Percentiles rank a stretch among this genome's conserved stretches.
Evolutionary conservation across 1,284 basidiomycete species (phyloP).

Genomic region (Sporisorium iseilematis-ciliati): DNA sequence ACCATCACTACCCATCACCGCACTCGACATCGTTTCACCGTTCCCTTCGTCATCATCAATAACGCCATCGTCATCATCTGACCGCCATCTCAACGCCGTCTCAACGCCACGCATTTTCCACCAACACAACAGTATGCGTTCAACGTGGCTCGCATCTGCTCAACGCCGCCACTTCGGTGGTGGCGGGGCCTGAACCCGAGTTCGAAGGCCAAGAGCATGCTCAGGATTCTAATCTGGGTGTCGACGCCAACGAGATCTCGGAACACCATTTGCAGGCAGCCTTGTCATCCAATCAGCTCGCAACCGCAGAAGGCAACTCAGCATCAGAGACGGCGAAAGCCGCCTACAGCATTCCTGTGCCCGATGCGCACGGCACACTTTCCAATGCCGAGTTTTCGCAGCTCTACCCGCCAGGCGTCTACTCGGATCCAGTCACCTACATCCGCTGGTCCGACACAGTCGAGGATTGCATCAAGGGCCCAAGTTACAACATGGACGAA

Average conservation of each 20-base stretch:
- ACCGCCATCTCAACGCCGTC: background rate
- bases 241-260: slow-evolving; percentile 63
- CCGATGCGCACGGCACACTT: slow-evolving; percentile 61
- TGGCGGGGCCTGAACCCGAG: slow-evolving; percentile 59
- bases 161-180: slow-evolving; percentile 60
- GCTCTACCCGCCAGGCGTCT: slow-evolving; percentile 64
- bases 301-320: slow-evolving; percentile 44
- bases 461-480: slow-evolving; percentile 80
- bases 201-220: slow-evolving; percentile 63
- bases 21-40: background rate
- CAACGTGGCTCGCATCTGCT: slow-evolving; percentile 60
- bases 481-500: slow-evolving; percentile 94
- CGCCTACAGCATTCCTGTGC: slow-evolving; percentile 69
- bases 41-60: background rate
- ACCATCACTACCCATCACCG: background rate
- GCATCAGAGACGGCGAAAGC: slow-evolving; percentile 43
- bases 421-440: slow-evolving; percentile 75
- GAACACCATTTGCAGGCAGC: slow-evolving; percentile 69
- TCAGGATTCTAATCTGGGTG: slow-evolving; percentile 64
- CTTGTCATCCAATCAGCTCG: slow-evolving; percentile 67
- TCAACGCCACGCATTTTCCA: background rate
- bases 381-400: slow-evolving; percentile 52
- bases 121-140: slow-evolving; percentile 48
- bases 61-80: background rate
- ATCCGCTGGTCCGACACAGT: slow-evolving; percentile 87